Evolutionary conservation across 2,329 filamentous ascomycete genomes (phyloP).

Genomic region (Davidsoniella neocaledoniae): DNA sequence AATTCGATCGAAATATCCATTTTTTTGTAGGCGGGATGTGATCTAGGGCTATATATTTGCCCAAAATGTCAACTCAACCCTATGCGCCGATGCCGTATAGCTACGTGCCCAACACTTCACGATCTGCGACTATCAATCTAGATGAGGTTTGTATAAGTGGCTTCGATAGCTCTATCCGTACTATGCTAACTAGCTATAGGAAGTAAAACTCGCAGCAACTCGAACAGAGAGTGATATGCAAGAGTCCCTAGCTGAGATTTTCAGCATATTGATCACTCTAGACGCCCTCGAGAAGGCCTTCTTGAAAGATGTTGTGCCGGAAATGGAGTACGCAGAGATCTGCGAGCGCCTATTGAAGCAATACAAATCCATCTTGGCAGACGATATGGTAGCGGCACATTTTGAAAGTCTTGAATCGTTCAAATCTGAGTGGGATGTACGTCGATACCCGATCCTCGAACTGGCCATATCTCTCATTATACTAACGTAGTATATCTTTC

Average conservation of each 20-base stretch:
- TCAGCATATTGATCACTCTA: conserved; percentile 90
- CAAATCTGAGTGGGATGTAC: conserved; percentile 78
- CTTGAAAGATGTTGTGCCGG: conserved; percentile 82
- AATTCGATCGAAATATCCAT: too few species aligned
- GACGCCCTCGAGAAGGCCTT: conserved; percentile 95
- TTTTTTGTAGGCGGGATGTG: conserved; percentile 4
- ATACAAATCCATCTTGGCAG: conserved; percentile 84
- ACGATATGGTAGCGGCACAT: conserved; percentile 75
- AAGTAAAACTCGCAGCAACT: conserved; percentile 80
- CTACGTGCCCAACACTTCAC: conserved; percentile 70
- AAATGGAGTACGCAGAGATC: conserved; percentile 88
- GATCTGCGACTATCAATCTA: conserved; percentile 81
- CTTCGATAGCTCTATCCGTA: neutral
- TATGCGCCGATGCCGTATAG: conserved; percentile 84
- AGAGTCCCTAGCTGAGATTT: conserved; percentile 90
- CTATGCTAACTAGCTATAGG: conserved; percentile 31
- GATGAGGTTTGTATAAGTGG: conserved; percentile 49
- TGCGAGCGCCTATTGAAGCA: conserved; percentile 88
- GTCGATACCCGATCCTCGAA: conserved; percentile 19
- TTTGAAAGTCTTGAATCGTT: conserved; percentile 85
- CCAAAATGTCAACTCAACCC: conserved; percentile 39
- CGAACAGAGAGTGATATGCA: conserved; percentile 82
- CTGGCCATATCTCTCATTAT: neutral
- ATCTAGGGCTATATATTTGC: neutral
- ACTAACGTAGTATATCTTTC: neutral